These are phyloP conservation scores for Clarireedia monteithiana DNA, from an alignment of 2,329 filamentous ascomycete species.

Conservation along the genomic window DNA sequence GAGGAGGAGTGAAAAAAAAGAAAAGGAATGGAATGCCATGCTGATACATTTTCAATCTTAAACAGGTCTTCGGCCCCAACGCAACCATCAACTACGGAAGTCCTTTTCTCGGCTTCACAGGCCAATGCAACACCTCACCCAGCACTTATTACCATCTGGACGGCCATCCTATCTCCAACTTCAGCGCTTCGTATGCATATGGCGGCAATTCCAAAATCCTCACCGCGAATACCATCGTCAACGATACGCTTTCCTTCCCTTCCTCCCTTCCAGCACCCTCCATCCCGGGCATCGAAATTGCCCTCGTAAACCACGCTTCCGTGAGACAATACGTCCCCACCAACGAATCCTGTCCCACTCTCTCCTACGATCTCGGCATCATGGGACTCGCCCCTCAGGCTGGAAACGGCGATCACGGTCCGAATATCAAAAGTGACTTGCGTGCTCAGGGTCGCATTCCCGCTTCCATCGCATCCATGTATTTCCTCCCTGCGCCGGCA, in stretches of 20 bases:
- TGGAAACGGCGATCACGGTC: not conserved
- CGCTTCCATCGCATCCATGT: not conserved
- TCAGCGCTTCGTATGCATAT: not conserved
- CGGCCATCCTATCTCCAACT: not conserved
- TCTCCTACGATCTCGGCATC: not conserved
- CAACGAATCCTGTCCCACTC: not conserved
- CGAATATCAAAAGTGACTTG: not conserved
- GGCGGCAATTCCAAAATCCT: conserved; percentile 3
- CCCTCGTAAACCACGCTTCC: not conserved
- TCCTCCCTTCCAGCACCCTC: not conserved
- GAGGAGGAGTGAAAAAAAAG: too few species aligned
- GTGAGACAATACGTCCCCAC: not conserved
- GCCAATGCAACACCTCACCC: not conserved
- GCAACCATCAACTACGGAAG: conserved; percentile 4
- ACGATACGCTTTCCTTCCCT: not conserved
- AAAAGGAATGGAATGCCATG: too few species aligned
- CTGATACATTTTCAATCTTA: too few species aligned
- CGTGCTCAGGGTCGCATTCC: not conserved
- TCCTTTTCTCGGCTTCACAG: not conserved
- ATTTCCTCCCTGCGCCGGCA: not conserved
- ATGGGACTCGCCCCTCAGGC: not conserved
- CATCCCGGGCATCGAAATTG: not conserved
- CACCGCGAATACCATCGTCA: not conserved
- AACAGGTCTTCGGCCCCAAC: conserved; percentile 2
- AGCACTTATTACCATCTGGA: not conserved